Evolutionary conservation across 169 alveolate species (phyloP).

Genomic region (Eimeria nieschulzi): DNA sequence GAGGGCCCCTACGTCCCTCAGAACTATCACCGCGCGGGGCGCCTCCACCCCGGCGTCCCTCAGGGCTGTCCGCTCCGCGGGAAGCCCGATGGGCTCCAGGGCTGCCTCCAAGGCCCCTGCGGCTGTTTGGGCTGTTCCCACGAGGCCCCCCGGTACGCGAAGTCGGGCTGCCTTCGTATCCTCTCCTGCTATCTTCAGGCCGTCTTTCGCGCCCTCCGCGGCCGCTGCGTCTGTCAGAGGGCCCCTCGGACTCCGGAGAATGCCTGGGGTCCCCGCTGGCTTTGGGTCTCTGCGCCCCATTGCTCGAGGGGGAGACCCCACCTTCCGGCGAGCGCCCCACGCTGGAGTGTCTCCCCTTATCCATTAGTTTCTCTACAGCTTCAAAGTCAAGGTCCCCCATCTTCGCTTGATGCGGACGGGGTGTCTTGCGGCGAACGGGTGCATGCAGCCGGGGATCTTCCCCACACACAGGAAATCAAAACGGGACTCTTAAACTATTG

Average conservation of each 20-base stretch:
- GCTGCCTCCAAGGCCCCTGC: neutral
- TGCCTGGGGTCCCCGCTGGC: slow-evolving; percentile 17
- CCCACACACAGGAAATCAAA: neutral
- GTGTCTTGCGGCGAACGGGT: neutral
- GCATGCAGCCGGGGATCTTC: slow-evolving; percentile 1
- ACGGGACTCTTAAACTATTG: too few relatives aligned
- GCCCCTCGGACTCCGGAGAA: slow-evolving; percentile 31
- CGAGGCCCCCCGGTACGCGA: slow-evolving; percentile 50
- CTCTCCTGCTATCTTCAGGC: slow-evolving; percentile 10
- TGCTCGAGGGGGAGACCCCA: slow-evolving; percentile 43
- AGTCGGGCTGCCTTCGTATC: slow-evolving; percentile 27
- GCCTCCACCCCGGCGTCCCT: slow-evolving; percentile 53
- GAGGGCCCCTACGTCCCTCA: slow-evolving; percentile 26
- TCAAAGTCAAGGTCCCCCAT: slow-evolving; percentile 64
- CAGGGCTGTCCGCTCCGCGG: slow-evolving; percentile 6
- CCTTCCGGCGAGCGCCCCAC: slow-evolving; percentile 5
- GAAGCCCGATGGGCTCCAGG: neutral
- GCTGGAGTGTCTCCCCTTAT: slow-evolving; percentile 29
- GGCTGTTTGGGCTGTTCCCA: slow-evolving; percentile 6
- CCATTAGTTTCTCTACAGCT: slow-evolving; percentile 46
- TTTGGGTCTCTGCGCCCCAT: slow-evolving; percentile 41
- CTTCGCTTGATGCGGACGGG: slow-evolving; percentile 20
- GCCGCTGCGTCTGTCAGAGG: slow-evolving; percentile 21
- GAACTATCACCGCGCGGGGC: slow-evolving; percentile 15
- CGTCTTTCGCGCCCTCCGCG: slow-evolving; percentile 64